phyloP scores from a whole-genome alignment of 208 protist species.

The Crithidia fasciculata region DNA sequence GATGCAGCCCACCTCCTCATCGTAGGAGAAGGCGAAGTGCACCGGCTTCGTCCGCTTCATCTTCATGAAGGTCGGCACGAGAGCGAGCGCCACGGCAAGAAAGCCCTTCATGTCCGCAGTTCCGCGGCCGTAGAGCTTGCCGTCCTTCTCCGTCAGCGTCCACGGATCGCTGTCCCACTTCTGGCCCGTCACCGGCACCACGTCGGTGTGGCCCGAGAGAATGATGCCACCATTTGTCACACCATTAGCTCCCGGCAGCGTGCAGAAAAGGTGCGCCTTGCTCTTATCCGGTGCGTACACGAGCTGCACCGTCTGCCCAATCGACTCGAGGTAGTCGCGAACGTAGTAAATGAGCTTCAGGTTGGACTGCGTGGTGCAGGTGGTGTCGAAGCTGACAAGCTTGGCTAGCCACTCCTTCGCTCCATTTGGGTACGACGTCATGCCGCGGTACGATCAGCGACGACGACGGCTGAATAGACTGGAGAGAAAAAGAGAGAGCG shows the following conservation, averaged over 20 bases:
- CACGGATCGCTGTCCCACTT: slow-evolving; percentile 64
- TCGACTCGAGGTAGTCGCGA: slow-evolving; percentile 30
- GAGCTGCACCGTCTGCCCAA: slow-evolving; percentile 38
- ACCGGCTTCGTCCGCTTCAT: slow-evolving; percentile 55
- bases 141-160: slow-evolving; percentile 50
- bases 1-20: slow-evolving; percentile 53
- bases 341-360: slow-evolving; percentile 51
- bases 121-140: slow-evolving; percentile 62
- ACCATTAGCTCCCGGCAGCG: slow-evolving; percentile 45
- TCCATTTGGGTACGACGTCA: slow-evolving; percentile 2
- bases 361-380: slow-evolving; percentile 57
- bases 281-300: slow-evolving; percentile 39
- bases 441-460: too few relatives aligned
- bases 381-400: slow-evolving; percentile 66
- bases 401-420: slow-evolving; percentile 43
- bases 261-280: slow-evolving; percentile 62
- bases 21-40: slow-evolving; percentile 55
- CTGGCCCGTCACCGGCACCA: slow-evolving; percentile 57
- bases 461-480: too few relatives aligned
- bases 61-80: slow-evolving; percentile 38
- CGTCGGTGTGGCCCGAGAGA: slow-evolving; percentile 64
- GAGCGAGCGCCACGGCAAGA: slow-evolving; percentile 50
- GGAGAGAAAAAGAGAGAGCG: too few relatives aligned
- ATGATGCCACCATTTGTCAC: slow-evolving; percentile 57
- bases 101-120: slow-evolving; percentile 73